Conservation (phyloP, 169 alveolate species). For the Perkinsus marinus region DNA sequence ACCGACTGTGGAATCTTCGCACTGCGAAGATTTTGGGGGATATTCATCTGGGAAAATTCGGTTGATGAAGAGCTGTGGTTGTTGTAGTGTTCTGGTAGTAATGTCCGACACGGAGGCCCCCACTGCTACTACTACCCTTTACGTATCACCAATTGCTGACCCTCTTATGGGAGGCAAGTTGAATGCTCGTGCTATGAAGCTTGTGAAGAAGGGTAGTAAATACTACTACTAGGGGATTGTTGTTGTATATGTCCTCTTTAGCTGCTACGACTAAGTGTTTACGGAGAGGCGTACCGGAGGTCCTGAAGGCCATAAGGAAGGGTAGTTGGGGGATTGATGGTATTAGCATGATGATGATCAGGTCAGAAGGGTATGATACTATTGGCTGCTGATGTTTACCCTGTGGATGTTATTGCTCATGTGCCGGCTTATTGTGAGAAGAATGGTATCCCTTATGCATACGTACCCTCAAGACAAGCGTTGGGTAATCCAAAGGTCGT, state of each 20-base stretch:
- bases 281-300: constrained; percentile 88
- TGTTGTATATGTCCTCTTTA: not conserved
- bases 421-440: constrained; percentile 88
- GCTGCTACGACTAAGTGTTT: constrained; percentile 25
- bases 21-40: no score
- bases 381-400: constrained; percentile 88
- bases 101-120: not conserved
- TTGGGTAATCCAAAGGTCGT: constrained; percentile 50
- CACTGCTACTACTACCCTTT: not conserved
- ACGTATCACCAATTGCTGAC: constrained; percentile 79
- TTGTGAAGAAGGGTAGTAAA: constrained; percentile 52
- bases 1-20: no score
- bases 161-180: constrained; percentile 77
- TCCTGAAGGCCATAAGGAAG: constrained; percentile 80
- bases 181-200: constrained; percentile 59
- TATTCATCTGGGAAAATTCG: no score
- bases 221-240: constrained; percentile 40
- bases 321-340: constrained; percentile 36
- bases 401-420: constrained; percentile 87
- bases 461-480: constrained; percentile 70
- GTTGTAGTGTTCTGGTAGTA: not conserved
- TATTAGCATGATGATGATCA: not conserved
- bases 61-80: not conserved
- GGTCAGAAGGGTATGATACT: constrained; percentile 64
- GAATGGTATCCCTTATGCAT: constrained; percentile 73